Percentiles rank a stretch among this genome's conserved stretches.
Evolutionary conservation across 106 monocot species (phyloP).

Genomic region (Acorus gramineus): DNA sequence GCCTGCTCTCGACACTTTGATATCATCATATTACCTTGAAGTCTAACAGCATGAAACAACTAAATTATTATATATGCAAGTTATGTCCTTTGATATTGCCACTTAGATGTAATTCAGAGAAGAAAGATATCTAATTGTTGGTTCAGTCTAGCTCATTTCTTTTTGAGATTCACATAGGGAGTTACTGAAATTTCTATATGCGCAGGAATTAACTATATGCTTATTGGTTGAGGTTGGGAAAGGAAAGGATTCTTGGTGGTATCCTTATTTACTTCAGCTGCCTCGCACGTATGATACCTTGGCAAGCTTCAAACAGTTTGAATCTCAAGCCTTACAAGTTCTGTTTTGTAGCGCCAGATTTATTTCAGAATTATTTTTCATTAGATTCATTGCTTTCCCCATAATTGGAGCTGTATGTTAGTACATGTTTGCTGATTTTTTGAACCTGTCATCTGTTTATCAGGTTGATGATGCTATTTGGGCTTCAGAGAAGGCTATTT

Average conservation of each 20-base stretch:
- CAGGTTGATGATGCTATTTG: conserved; percentile 83
- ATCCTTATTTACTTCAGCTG: conserved; percentile 65
- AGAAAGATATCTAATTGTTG: no score
- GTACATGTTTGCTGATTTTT: not conserved
- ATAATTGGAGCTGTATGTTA: not conserved
- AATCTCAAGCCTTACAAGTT: conserved; percentile 71
- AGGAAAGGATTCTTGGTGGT: conserved; percentile 77
- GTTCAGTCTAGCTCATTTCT: not conserved
- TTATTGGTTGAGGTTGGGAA: conserved; percentile 85
- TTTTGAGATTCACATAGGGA: not conserved
- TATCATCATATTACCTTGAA: no score
- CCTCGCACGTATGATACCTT: conserved; percentile 53
- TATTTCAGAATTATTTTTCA: not conserved
- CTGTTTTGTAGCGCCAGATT: not conserved
- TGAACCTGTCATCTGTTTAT: not conserved
- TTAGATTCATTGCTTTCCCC: no score
- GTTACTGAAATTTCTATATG: not conserved
- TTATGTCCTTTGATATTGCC: no score
- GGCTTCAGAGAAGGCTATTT: conserved; percentile 54
- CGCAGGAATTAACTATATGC: conserved; percentile 73
- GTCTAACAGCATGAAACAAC: no score
- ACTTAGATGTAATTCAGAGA: no score
- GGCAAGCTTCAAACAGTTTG: conserved; percentile 47
- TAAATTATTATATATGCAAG: no score
- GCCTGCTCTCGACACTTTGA: no score